These are phyloP conservation scores for Coffea eugenioides DNA, from an alignment of 257 asterid species.

Conservation along the genomic window DNA sequence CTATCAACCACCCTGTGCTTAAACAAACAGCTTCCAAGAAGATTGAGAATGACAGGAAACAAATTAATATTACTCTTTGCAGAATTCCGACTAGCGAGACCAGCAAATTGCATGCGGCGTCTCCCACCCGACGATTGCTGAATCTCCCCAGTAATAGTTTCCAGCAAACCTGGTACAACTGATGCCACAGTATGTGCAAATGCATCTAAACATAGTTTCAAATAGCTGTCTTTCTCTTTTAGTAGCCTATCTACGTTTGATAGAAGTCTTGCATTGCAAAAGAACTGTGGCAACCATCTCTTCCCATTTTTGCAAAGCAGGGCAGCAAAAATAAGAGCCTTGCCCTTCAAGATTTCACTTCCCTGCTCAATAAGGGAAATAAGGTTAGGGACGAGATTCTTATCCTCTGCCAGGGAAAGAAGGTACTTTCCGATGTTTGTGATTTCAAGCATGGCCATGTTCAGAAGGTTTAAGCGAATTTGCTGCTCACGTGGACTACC, in stretches of 20 bases:
- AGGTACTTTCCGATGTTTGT: slow-evolving; percentile 69
- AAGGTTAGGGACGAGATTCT: slow-evolving; percentile 64
- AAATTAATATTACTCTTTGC: slow-evolving; percentile 72
- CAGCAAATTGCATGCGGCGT: slow-evolving; percentile 68
- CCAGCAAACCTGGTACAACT: slow-evolving; percentile 80
- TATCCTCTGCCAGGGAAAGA: slow-evolving; percentile 82
- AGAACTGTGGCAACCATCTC: slow-evolving; percentile 72
- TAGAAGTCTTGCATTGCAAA: slow-evolving; percentile 81
- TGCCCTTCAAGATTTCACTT: slow-evolving; percentile 80
- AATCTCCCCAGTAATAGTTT: slow-evolving; percentile 68
- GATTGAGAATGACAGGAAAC: slow-evolving; percentile 93
- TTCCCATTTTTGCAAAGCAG: slow-evolving; percentile 84
- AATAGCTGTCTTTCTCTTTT: slow-evolving; percentile 75
- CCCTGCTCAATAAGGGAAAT: slow-evolving; percentile 85
- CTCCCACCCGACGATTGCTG: slow-evolving; percentile 81
- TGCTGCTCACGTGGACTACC: slow-evolving; percentile 96
- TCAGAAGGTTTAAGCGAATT: slow-evolving; percentile 84
- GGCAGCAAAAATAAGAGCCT: slow-evolving; percentile 80
- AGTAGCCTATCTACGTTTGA: slow-evolving; percentile 85
- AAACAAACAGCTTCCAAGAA: slow-evolving; percentile 78
- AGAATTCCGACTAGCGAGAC: slow-evolving; percentile 55
- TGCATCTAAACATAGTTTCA: slow-evolving; percentile 65
- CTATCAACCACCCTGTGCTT: slow-evolving; percentile 68
- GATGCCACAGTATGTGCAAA: slow-evolving; percentile 72
- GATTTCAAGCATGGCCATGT: slow-evolving; percentile 67